Percentiles rank a stretch among this genome's conserved stretches.
Conservation (phyloP, 1,139 yeast species). For the Barnettozyma hawaiiensis region DNA sequence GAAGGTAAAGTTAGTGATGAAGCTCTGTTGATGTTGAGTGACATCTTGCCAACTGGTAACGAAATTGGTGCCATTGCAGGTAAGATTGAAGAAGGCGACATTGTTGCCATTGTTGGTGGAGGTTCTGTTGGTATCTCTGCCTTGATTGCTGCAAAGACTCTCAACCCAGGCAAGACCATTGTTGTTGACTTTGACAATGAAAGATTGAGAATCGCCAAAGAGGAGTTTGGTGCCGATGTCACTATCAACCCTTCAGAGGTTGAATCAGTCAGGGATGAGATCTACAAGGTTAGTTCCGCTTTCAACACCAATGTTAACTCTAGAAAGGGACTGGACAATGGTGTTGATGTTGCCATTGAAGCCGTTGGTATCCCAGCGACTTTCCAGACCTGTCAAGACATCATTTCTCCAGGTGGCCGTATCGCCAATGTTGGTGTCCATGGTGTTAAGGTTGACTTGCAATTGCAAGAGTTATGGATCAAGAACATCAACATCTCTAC, state of each 20-base stretch:
- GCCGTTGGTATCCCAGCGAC: slow-evolving; percentile 43
- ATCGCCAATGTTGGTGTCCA: slow-evolving; percentile 46
- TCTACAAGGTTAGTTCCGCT: slow-evolving; percentile 25
- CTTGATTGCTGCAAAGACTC: slow-evolving; percentile 34
- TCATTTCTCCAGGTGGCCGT: slow-evolving; percentile 43
- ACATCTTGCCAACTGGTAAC: slow-evolving; percentile 42
- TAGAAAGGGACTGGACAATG: slow-evolving; percentile 28
- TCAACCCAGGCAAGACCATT: slow-evolving; percentile 34
- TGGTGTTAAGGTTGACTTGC: slow-evolving; percentile 38
- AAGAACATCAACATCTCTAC: slow-evolving; percentile 38
- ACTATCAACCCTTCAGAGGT: slow-evolving; percentile 34
- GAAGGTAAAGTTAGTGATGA: slow-evolving; percentile 30
- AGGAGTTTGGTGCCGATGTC: slow-evolving; percentile 38
- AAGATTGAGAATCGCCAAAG: slow-evolving; percentile 37
- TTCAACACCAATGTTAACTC: slow-evolving; percentile 20
- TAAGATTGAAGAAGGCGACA: slow-evolving; percentile 35
- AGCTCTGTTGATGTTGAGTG: slow-evolving; percentile 37
- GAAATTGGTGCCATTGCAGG: slow-evolving; percentile 40
- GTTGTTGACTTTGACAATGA: slow-evolving; percentile 40
- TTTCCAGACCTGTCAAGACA: slow-evolving; percentile 40
- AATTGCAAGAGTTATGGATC: slow-evolving; percentile 41
- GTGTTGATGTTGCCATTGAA: slow-evolving; percentile 47
- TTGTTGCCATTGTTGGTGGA: slow-evolving; percentile 43
- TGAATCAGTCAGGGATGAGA: slow-evolving; percentile 26
- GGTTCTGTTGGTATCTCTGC: slow-evolving; percentile 45